phyloP scores from a whole-genome alignment of 768 basidiomycete species.

The Mycena venus region DNA sequence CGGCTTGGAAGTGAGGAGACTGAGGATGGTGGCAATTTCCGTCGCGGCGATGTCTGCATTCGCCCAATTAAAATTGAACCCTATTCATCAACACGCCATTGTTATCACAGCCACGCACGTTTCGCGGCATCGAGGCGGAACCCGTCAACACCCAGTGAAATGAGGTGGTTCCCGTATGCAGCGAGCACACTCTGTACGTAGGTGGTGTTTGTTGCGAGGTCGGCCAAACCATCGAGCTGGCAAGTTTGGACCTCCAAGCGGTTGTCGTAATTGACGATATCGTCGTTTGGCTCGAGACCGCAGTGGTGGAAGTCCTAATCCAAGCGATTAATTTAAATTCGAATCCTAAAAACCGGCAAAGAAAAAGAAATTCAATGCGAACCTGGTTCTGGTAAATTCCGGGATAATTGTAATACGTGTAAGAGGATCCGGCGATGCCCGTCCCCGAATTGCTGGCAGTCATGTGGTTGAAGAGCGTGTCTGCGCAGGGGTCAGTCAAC shows the following conservation, averaged over 20 bases:
- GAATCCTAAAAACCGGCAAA: not conserved
- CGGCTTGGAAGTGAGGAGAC: slow-evolving; percentile 53
- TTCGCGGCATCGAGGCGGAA: slow-evolving; percentile 76
- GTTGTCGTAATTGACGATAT: slow-evolving; percentile 69
- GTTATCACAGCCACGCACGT: too few relatives aligned
- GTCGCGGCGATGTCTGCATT: slow-evolving; percentile 64
- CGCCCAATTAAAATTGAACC: not conserved
- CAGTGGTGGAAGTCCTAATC: slow-evolving; percentile 73
- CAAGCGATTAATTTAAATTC: not conserved
- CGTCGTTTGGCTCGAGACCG: slow-evolving; percentile 64
- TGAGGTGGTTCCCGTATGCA: slow-evolving; percentile 68
- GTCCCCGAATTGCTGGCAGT: slow-evolving; percentile 61
- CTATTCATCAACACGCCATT: too few relatives aligned
- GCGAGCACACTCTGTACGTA: slow-evolving; percentile 70
- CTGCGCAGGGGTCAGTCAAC: slow-evolving; percentile 39
- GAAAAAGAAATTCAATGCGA: slow-evolving; percentile 42
- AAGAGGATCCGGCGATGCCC: slow-evolving; percentile 63
- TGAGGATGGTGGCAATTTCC: slow-evolving; percentile 68
- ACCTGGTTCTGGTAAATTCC: slow-evolving; percentile 63
- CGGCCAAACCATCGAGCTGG: slow-evolving; percentile 64
- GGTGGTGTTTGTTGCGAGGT: slow-evolving; percentile 73
- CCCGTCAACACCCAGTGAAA: slow-evolving; percentile 74
- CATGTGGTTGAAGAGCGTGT: slow-evolving; percentile 80
- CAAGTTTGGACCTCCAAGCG: slow-evolving; percentile 70
- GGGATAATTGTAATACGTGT: slow-evolving; percentile 67